Conservation (phyloP, 768 basidiomycete species). For the Floccularia luteovirens region DNA sequence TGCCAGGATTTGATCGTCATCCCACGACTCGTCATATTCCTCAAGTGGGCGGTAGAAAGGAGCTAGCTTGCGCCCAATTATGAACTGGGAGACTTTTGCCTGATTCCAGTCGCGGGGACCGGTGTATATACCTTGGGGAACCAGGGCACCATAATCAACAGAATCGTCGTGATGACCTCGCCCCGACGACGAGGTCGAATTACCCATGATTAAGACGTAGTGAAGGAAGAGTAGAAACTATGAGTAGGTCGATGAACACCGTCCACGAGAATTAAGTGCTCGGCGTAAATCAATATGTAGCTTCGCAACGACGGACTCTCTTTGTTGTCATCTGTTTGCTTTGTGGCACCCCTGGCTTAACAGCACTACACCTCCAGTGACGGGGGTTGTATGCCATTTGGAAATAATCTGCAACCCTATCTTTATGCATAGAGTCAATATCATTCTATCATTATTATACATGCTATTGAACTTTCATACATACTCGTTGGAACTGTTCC, state of each 20-base stretch:
- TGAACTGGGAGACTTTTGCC: slow-evolving; percentile 76
- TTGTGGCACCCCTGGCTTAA: slow-evolving; percentile 23
- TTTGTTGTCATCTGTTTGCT: slow-evolving; percentile 30
- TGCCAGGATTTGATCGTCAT: slow-evolving; percentile 79
- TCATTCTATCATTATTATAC: too few species aligned
- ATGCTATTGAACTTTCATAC: too few species aligned
- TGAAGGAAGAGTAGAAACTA: slow-evolving; percentile 8
- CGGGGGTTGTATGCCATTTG: too few species aligned
- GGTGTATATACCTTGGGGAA: slow-evolving; percentile 84
- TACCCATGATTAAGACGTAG: slow-evolving; percentile 53
- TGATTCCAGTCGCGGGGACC: slow-evolving; percentile 88
- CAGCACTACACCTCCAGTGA: too few species aligned
- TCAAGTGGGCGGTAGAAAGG: slow-evolving; percentile 96
- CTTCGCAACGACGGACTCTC: too few species aligned
- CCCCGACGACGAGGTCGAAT: slow-evolving; percentile 69
- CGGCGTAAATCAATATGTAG: too few species aligned
- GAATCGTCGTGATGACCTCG: slow-evolving; percentile 73
- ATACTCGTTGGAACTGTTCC: too few species aligned
- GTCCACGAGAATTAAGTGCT: slow-evolving; percentile 11
- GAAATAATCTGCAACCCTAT: too few species aligned
- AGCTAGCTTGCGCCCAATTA: slow-evolving; percentile 81
- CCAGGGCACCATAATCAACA: slow-evolving; percentile 76
- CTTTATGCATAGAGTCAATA: too few species aligned
- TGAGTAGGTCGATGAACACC: slow-evolving; percentile 7
- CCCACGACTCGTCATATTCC: slow-evolving; percentile 87